Base-by-base conservation (phyloP, 345 rosid species). In the Cardamine chenopodiifolia region DNA sequence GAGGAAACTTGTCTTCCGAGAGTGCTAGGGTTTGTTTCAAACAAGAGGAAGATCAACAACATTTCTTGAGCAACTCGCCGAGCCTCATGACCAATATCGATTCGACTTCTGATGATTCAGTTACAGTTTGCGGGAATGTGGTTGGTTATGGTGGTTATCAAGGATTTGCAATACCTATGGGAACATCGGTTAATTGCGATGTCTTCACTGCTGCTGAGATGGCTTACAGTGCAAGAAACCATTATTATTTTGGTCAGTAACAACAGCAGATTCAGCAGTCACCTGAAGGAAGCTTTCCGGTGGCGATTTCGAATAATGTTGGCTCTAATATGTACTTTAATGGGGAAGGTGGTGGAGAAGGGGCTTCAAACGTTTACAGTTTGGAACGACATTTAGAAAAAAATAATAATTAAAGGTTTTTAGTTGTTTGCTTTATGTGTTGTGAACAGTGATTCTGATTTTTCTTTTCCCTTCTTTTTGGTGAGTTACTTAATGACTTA, bases 1-100 rank as follows among this genome's bases (percentile, higher is more conserved):
- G 69, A 40, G 64, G 52, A 34, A 78, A 58, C 63, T 15, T 57
- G 61, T 48, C 67, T 25, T 25, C 67, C 6, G 72, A 73, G 66
- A 62, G 55, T 69, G 34, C 31, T 60, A 72, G 87, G 62, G 65
- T 76, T 49, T 89, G 93, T 82, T 87, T 87, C 84, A 89, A 87
- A 81, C 93, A 89, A 65, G 97, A 87, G 23, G 88, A 80, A 8
- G 85, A 84, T 35, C 76, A 74, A 54, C 87, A 75, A 32, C 81
- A 74, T 56, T 75, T 86, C 57, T 82, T 86, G 86, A 82, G 72
- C 48, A 73, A 40, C 50, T 77, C 77, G 84, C 83, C 23, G 70
- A 84, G n/a, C 65, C 85, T 59, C 76, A 85, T 26, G 72, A 83
- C 78, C 18, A 73, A 29, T 64, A 84, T 72, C 0, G 78, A 78